Percentiles rank a stretch among this genome's conserved stretches.
Conservation (phyloP, 2,329 filamentous ascomycete species). For the Daldinia sp. region DNA sequence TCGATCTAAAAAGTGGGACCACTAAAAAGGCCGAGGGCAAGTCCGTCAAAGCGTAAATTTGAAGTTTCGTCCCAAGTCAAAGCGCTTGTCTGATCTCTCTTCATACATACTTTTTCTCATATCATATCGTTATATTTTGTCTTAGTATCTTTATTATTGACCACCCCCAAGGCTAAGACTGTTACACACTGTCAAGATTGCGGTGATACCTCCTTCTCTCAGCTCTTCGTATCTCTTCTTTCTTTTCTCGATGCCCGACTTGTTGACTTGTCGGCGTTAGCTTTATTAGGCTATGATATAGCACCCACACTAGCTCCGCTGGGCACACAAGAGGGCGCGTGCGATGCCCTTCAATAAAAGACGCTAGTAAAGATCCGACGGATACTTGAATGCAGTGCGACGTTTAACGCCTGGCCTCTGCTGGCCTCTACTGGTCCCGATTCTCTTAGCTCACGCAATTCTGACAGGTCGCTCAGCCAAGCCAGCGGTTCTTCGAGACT, state of each 20-base stretch:
- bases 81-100: conserved; percentile 43
- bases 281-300: conserved; percentile 34
- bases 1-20: conserved; percentile 37
- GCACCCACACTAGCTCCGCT: conserved; percentile 31
- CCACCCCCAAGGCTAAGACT: not conserved
- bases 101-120: conserved; percentile 14
- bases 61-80: conserved; percentile 40
- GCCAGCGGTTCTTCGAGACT: conserved; percentile 29
- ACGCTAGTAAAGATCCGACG: conserved; percentile 36
- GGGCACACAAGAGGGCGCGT: conserved; percentile 30
- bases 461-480: conserved; percentile 40
- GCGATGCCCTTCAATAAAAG: conserved; percentile 40
- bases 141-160: conserved; percentile 19
- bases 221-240: not conserved
- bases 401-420: conserved; percentile 5
- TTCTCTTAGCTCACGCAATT: conserved; percentile 13
- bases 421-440: not conserved
- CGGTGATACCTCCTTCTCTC: not conserved
- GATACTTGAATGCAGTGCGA: conserved; percentile 38
- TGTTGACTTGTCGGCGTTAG: conserved; percentile 6
- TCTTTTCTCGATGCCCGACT: conserved; percentile 23
- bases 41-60: conserved; percentile 42
- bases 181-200: conserved; percentile 10
- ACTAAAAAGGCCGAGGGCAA: conserved; percentile 32
- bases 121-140: conserved; percentile 15